Base-by-base conservation (phyloP, 176 grass and related monocot genomes). In the Eleusine indica region DNA sequence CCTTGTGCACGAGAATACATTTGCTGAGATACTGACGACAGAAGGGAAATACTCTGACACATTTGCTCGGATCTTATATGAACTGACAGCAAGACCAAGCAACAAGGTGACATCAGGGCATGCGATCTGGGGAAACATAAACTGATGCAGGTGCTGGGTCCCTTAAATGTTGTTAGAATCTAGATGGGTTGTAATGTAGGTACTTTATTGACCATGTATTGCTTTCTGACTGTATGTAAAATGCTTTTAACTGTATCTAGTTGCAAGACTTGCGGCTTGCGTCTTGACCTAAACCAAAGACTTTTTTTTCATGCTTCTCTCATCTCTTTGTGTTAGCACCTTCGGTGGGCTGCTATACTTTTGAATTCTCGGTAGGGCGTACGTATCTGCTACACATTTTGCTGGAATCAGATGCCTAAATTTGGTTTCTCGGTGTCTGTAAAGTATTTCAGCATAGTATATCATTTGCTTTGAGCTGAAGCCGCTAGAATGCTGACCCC, bases 51-150 rank as follows among this genome's bases (percentile, higher is more conserved):
- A 95, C 69, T 93, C 96, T 0, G 91, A 98, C 77, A 98, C 91
- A n/a, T 98, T 98, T 76, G 96, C 93, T 22, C 86, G 96, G 41
- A 98, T 98, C 65, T 51, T 98, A 9, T 94, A 91, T 22, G 96
- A 98, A 61, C 42, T 98, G 30, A 98, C 96, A 39, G 92, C 96
- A 8, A 95, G 89, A 40, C 91, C 96, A 6, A 96, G 90, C 80
- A 95, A 85, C 82, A 98, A 98, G 71, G 81, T 75, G 81, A 78
- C 91, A 16, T 86, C 93, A 3, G 91, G 91, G 13, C 87, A 94
- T 35, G 96, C 88, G 49, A 92, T 98, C 54, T 98, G 96, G 96
- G 96, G 96, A 49, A 95, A 94, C 88, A 92, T 98, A 83, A 98
- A 77, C 86, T 94, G 84, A 90, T 80, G n/a, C 22, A 63, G 14